Base-by-base conservation (phyloP, 768 basidiomycete genomes). In the Erythrobasidium yunnanense region DNA sequence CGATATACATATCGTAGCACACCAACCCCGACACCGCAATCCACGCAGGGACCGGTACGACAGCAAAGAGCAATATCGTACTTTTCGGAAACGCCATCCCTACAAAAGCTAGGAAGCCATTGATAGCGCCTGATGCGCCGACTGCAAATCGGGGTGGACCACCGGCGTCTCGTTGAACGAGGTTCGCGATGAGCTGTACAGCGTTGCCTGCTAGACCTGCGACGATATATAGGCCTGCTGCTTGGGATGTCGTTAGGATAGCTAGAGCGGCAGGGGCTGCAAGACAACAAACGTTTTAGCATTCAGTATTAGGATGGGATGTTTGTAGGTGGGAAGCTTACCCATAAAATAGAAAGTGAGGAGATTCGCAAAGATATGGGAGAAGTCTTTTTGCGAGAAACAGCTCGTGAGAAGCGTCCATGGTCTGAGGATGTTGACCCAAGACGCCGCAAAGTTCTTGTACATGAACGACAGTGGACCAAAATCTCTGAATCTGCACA, bases 311-410 rank as follows among this genome's bases (percentile, higher is more conserved):
- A n/a, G n/a, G n/a, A n/a, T n/a, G n/a, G n/a, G n/a, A n/a, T n/a
- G n/a, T n/a, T n/a, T n/a, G n/a, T n/a, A n/a, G n/a, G 38, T 11
- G 38, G 11, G 38, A 11, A 42, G n/a, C 38, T 51, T 29, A 33
- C 60, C 60, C 60, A 63, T 63, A 27, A 63, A 63, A 32, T 50
- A 63, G 46, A 63, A 63, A 5, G 60, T 34, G 23, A 63, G 38
- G 46, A 63, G 30, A 38, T 63, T 63, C 6, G 52, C 60, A 33
- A 49, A 49, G 32, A 63, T 63, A 32, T 63, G 60, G n/a, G 47
- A 3, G n/a, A 33, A n/a, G 22, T 63, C 60, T 22, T 23, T 30
- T 13, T 63, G 60, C 5, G 60, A 63, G 22, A 63, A 63, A 38
- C 60, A 63, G 6, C 32, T 34, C 42, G 60, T 63, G 5, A 63